These are phyloP conservation scores for Fusarium globosum DNA, from an alignment of 2,329 filamentous ascomycete genomes.

Conservation along the genomic window DNA sequence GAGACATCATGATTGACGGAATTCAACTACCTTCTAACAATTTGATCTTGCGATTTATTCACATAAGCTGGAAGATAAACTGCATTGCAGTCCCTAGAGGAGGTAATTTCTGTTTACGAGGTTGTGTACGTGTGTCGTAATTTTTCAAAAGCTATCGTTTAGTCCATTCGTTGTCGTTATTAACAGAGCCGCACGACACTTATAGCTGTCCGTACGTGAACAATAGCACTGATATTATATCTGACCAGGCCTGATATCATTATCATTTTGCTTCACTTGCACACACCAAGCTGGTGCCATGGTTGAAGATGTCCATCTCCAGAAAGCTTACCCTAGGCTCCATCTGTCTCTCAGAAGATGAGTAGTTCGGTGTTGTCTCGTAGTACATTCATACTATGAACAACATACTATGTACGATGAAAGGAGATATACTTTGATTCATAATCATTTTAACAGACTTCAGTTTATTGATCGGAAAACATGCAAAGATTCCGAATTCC, in stretches of 20 bases:
- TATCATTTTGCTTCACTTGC: background rate
- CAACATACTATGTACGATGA: too few species aligned
- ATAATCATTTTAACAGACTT: background rate
- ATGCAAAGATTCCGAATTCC: background rate
- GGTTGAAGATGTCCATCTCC: rapidly evolving
- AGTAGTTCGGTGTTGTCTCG: background rate
- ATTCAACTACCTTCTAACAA: too few species aligned
- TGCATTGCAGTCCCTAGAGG: too few species aligned
- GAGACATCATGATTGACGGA: too few species aligned
- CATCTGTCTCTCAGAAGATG: background rate
- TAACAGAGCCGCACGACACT: background rate
- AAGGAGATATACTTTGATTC: background rate
- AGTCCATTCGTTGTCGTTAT: background rate
- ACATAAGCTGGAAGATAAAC: background rate
- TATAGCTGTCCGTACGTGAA: too few species aligned
- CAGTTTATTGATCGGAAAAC: background rate
- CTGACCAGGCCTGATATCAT: background rate
- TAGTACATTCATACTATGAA: background rate
- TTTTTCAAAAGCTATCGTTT: background rate
- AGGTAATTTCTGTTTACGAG: too few species aligned
- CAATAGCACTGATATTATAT: rapidly evolving
- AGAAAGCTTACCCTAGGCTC: background rate
- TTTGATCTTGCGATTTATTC: too few species aligned
- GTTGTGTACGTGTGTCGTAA: too few species aligned
- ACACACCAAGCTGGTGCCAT: background rate